Conservation (phyloP, 2,329 filamentous ascomycete species). For the Arthrobotrys pseudoclavata region DNA sequence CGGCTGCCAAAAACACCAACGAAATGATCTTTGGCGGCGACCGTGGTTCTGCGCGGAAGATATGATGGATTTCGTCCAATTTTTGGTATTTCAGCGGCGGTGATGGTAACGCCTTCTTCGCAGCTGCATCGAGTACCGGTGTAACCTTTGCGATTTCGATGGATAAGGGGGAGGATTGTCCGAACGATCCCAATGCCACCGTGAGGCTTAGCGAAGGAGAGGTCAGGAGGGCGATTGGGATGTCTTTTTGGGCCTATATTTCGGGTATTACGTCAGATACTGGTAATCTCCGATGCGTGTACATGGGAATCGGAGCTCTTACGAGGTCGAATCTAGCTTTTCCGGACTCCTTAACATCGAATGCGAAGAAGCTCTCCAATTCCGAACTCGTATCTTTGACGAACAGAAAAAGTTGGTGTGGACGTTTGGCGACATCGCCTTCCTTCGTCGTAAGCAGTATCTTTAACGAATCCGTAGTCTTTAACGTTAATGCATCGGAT, state of each 20-base stretch:
- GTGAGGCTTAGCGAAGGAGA: slow-evolving; percentile 81
- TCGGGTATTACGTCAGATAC: slow-evolving; percentile 10
- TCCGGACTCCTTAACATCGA: slow-evolving; percentile 83
- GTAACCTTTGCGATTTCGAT: slow-evolving; percentile 71
- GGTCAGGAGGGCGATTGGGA: slow-evolving; percentile 84
- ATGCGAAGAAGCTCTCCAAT: slow-evolving; percentile 87
- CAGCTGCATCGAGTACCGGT: slow-evolving; percentile 73
- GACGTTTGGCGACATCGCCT: slow-evolving; percentile 81
- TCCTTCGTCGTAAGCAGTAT: slow-evolving; percentile 85
- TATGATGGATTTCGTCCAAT: slow-evolving; percentile 87
- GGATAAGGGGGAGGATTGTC: slow-evolving; percentile 79
- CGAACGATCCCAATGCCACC: slow-evolving; percentile 88
- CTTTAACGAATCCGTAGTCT: slow-evolving; percentile 80
- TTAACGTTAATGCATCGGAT: slow-evolving; percentile 75
- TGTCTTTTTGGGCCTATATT: slow-evolving; percentile 84
- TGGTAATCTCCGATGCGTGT: neutral
- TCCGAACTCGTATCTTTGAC: slow-evolving; percentile 80
- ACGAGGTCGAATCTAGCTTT: slow-evolving; percentile 89
- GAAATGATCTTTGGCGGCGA: slow-evolving; percentile 86
- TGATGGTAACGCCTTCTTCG: slow-evolving; percentile 69
- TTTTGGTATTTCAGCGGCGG: slow-evolving; percentile 83
- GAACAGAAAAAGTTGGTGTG: slow-evolving; percentile 93
- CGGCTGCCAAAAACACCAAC: slow-evolving; percentile 79
- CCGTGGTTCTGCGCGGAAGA: slow-evolving; percentile 83
- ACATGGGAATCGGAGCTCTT: slow-evolving; percentile 61